phyloP scores from a whole-genome alignment of 1,284 basidiomycete species.

The Ustilago lituana region DNA sequence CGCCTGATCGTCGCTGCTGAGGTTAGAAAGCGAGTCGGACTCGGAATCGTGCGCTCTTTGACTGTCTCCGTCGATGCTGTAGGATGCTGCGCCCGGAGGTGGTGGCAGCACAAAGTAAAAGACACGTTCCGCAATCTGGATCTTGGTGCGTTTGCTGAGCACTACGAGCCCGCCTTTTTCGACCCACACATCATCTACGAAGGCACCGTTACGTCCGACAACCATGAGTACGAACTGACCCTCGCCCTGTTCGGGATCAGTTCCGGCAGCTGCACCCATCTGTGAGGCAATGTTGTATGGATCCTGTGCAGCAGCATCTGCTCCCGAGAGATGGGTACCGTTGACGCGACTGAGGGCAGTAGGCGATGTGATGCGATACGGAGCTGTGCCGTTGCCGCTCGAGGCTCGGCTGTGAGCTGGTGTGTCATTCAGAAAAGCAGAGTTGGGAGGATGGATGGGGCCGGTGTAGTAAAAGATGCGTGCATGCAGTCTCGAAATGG shows the following conservation, averaged over 20 bases:
- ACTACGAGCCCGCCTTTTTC: slow-evolving; percentile 82
- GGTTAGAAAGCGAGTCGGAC: slow-evolving; percentile 48
- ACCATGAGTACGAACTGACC: slow-evolving; percentile 89
- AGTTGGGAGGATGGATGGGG: slow-evolving; percentile 36
- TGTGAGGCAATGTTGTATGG: slow-evolving; percentile 23
- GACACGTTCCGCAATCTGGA: slow-evolving; percentile 96
- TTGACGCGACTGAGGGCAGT: slow-evolving; percentile 39
- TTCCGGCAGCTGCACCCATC: slow-evolving; percentile 14
- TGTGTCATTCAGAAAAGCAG: slow-evolving; percentile 30
- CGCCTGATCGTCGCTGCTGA: slow-evolving; percentile 50
- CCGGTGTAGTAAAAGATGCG: slow-evolving; percentile 76
- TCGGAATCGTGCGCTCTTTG: slow-evolving; percentile 37
- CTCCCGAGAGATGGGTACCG: slow-evolving; percentile 20
- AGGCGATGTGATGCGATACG: slow-evolving; percentile 45
- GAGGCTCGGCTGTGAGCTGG: slow-evolving; percentile 28
- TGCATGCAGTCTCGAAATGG: slow-evolving; percentile 93
- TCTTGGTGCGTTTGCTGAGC: slow-evolving; percentile 78
- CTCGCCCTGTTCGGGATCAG: slow-evolving; percentile 67
- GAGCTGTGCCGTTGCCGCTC: slow-evolving; percentile 27
- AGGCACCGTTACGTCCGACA: slow-evolving; percentile 92
- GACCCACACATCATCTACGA: slow-evolving; percentile 95
- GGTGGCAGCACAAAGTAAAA: slow-evolving; percentile 93
- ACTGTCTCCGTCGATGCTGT: slow-evolving; percentile 27
- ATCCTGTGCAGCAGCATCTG: slow-evolving; percentile 25
- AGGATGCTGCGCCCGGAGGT: slow-evolving; percentile 21